phyloP scores from a whole-genome alignment of 176 grass and related monocot genomes.

The Eragrostis curvula region DNA sequence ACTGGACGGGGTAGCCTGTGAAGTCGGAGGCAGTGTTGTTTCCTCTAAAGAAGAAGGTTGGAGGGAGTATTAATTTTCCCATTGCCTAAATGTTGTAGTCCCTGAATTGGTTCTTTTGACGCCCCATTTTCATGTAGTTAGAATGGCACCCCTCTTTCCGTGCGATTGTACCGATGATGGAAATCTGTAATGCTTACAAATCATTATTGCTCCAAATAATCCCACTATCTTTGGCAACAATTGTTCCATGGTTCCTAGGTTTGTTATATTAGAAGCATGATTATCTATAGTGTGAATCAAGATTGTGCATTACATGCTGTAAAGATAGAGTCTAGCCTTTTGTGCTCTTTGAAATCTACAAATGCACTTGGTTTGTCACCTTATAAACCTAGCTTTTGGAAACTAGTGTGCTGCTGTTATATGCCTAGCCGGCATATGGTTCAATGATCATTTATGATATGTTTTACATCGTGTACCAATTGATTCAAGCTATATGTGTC shows the following conservation, averaged over 20 bases:
- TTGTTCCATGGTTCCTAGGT: neutral
- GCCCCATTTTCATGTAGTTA: neutral
- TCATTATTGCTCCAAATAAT: neutral
- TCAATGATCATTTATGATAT: neutral
- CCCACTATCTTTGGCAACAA: neutral
- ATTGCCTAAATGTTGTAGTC: neutral
- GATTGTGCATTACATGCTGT: neutral
- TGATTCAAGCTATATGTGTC: constrained; percentile 4
- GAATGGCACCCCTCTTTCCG: neutral
- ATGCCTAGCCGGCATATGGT: neutral
- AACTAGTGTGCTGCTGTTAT: neutral
- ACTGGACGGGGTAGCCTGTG: constrained; percentile 9
- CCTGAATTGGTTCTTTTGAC: neutral
- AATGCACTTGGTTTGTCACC: neutral
- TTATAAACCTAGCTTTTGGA: neutral
- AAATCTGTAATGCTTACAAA: neutral
- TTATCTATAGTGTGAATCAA: neutral
- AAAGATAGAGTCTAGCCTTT: neutral
- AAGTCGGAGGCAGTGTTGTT: neutral
- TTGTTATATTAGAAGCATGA: neutral
- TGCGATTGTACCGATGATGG: neutral
- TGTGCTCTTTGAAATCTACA: neutral
- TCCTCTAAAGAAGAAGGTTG: too few species aligned
- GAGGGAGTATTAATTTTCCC: neutral
- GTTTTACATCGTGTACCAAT: neutral